phyloP scores from a whole-genome alignment of 75 land plant species.

The Chamaecyparis obtusa region DNA sequence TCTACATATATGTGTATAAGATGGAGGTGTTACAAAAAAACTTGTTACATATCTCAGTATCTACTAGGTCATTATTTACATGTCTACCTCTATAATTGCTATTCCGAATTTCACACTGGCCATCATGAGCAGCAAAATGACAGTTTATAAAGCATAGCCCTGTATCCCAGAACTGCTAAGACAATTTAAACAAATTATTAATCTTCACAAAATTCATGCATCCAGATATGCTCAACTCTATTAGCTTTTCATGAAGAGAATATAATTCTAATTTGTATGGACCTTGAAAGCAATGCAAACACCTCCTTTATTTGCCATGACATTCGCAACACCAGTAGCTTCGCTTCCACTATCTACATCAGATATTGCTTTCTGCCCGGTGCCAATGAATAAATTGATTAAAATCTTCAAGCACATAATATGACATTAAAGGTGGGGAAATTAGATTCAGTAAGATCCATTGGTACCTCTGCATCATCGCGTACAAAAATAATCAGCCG shows the following conservation, averaged over 20 bases:
- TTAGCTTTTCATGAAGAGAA: neutral
- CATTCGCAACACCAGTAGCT: constrained; percentile 60
- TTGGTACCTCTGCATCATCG: constrained; percentile 41
- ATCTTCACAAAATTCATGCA: neutral
- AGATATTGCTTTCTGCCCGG: constrained; percentile 53
- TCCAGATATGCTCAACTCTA: constrained; percentile 11
- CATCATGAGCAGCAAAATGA: constrained; percentile 55
- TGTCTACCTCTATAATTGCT: constrained; percentile 14
- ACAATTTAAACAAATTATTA: neutral
- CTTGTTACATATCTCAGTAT: neutral
- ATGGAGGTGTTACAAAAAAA: neutral
- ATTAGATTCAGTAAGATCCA: neutral
- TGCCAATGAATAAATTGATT: constrained; percentile 10
- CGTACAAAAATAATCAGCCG: constrained; percentile 47
- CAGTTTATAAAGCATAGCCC: constrained; percentile 51
- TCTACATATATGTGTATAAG: constrained; percentile 2
- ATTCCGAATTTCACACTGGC: constrained; percentile 44
- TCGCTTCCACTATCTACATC: constrained; percentile 60
- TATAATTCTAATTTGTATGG: neutral
- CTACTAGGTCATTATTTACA: neutral
- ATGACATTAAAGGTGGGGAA: neutral
- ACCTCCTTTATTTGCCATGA: constrained; percentile 57
- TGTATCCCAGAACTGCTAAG: constrained; percentile 50
- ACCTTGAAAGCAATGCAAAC: constrained; percentile 54
- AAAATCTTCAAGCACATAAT: neutral